phyloP scores from a whole-genome alignment of 2,329 filamentous ascomycete species.

The Fusarium succisae region DNA sequence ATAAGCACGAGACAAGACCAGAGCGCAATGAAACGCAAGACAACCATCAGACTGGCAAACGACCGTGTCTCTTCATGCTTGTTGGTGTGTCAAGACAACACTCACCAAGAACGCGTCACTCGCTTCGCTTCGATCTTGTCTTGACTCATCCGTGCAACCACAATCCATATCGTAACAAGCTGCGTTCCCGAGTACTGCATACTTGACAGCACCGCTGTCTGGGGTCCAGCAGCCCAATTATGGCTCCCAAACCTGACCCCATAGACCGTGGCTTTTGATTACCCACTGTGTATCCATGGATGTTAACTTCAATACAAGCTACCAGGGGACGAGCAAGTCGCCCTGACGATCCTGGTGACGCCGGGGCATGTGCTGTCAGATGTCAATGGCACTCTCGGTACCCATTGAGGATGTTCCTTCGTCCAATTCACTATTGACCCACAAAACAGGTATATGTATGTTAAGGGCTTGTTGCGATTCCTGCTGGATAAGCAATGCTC shows the following conservation, averaged over 20 bases:
- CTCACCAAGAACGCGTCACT: background rate
- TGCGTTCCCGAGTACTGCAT: background rate
- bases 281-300: slow-evolving; percentile 9
- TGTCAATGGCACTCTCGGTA: background rate
- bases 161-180: background rate
- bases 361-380: background rate
- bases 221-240: slow-evolving; percentile 23
- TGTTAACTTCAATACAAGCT: background rate
- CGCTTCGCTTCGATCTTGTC: background rate
- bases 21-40: background rate
- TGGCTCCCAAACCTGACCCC: background rate
- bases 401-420: background rate
- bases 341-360: slow-evolving; percentile 24
- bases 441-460: background rate
- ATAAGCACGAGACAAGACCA: slow-evolving; percentile 3
- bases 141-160: background rate
- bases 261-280: slow-evolving; percentile 2
- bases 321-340: background rate
- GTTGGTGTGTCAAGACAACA: background rate
- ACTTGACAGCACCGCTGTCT: background rate
- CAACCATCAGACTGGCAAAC: slow-evolving; percentile 3
- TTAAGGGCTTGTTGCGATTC: slow-evolving; percentile 23
- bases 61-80: slow-evolving; percentile 16
- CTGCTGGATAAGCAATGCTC: slow-evolving; percentile 15
- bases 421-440: background rate